phyloP scores from a whole-genome alignment of 106 monocot genomes.

The Dioscorea zingiberensis region DNA sequence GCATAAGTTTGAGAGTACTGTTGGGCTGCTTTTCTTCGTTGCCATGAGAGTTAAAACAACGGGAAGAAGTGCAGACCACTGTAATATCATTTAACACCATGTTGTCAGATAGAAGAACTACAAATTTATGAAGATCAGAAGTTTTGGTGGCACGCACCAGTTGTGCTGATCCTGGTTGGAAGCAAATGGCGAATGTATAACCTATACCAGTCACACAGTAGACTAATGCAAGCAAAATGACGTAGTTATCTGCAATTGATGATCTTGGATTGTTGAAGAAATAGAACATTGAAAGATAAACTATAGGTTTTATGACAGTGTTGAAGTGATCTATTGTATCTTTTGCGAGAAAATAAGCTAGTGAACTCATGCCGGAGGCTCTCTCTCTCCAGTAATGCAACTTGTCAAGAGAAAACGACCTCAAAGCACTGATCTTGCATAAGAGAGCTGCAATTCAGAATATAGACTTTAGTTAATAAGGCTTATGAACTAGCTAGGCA shows the following conservation, averaged over 20 bases:
- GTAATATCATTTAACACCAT: constrained; percentile 20
- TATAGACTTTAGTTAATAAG: not conserved
- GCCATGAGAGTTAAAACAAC: constrained; percentile 91
- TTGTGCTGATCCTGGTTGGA: constrained; percentile 82
- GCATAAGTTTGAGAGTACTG: constrained; percentile 55
- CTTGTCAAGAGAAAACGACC: constrained; percentile 79
- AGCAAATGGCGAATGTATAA: constrained; percentile 78
- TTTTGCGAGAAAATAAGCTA: constrained; percentile 85
- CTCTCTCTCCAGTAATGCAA: constrained; percentile 80
- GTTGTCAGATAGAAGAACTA: not conserved
- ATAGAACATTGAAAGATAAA: constrained; percentile 95
- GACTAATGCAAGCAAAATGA: constrained; percentile 62
- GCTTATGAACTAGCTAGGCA: not conserved
- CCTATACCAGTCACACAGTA: constrained; percentile 92
- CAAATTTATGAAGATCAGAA: not conserved
- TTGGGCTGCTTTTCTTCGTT: constrained; percentile 47
- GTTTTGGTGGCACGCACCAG: constrained; percentile 29
- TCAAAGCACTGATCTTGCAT: constrained; percentile 82
- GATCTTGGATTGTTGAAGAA: constrained; percentile 92
- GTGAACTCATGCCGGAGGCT: constrained; percentile 86
- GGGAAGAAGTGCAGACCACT: constrained; percentile 95
- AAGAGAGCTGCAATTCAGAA: constrained; percentile 58
- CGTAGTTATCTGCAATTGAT: constrained; percentile 62
- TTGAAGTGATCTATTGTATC: constrained; percentile 91
- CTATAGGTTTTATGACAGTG: constrained; percentile 76